These are phyloP conservation scores for Trichomonas gallinae DNA, from an alignment of 208 protist genomes.

Conservation along the genomic window DNA sequence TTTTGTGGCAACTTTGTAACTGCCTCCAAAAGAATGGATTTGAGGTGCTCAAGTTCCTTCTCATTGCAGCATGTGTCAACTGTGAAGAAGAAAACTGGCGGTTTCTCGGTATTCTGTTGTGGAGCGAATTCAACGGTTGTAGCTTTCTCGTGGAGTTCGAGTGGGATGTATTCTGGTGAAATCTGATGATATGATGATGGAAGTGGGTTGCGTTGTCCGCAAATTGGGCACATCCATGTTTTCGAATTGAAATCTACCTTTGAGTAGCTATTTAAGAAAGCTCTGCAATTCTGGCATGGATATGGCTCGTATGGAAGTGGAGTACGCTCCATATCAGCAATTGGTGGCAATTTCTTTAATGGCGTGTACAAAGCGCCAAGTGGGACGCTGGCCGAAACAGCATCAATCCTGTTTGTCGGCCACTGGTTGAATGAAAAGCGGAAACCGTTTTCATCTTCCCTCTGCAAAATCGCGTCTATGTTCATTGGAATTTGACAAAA, in stretches of 20 bases:
- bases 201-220: slow-evolving; percentile 69
- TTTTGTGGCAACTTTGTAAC: slow-evolving; percentile 72
- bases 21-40: slow-evolving; percentile 65
- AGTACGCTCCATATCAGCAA: too few relatives aligned
- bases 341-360: slow-evolving; percentile 52
- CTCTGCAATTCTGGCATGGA: not conserved
- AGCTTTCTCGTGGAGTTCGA: slow-evolving; percentile 62
- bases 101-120: slow-evolving; percentile 31
- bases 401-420: slow-evolving; percentile 73
- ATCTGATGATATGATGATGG: slow-evolving; percentile 75
- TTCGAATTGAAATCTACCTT: slow-evolving; percentile 50
- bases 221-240: slow-evolving; percentile 79
- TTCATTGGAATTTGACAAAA: too few relatives aligned
- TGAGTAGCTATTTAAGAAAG: not conserved
- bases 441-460: slow-evolving; percentile 54
- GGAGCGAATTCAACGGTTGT: slow-evolving; percentile 82
- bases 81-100: slow-evolving; percentile 69
- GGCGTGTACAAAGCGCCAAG: slow-evolving; percentile 84
- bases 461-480: not conserved
- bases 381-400: slow-evolving; percentile 73
- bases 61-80: slow-evolving; percentile 79
- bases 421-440: slow-evolving; percentile 83
- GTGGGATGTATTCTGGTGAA: slow-evolving; percentile 61
- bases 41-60: slow-evolving; percentile 47
- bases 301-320: not conserved